Base-by-base conservation (phyloP, 2,329 filamentous ascomycete species). In the Penicillium sp. region DNA sequence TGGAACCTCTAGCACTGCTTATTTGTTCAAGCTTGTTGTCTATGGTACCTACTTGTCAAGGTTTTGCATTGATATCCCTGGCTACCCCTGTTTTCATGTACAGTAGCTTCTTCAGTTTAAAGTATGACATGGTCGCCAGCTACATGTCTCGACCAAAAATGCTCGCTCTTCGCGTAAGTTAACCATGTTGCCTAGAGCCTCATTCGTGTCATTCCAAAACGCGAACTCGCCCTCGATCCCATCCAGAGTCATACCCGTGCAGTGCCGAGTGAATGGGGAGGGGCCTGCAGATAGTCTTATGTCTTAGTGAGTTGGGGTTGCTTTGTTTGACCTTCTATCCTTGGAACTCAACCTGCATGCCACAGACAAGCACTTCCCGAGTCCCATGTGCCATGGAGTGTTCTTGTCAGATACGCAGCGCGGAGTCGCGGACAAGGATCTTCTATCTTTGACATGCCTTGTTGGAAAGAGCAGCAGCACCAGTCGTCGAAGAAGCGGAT, bases 291-390 rank as follows among this genome's bases (percentile, higher is more conserved):
- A 20, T 31, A 8, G 31, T 31, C 7, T 31, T 31, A 31, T 31
- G 7, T 31, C 7, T 10, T 1, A 10, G 8, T 8, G 7, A 31
- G 31, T 10, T 31, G 31, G 31, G 31, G 1, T 31, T 31, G 31
- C 7, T 31, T 31, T 10, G 31, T 31, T n/a, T 39, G 25, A 6
- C 25, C 25, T 6, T 39, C 20, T 17, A 39, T 56, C 58, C 61
- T 53, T 60, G 51, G 53, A 41, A 31, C 4, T 25, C 31, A 22
- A 57, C 55, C 60, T 59, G 37, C 62, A 64, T 64, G 48, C 62
- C 62, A 37, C 38, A 15, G n/a, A 8, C 38, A 17, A 25, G n/a
- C 14, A 7, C 1, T 1, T n/a, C 17, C 25, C 20, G 20, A 20
- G 20, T 20, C 20, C 20, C 20, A 20, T 20, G 20, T 1, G 20